These are phyloP conservation scores for Borealophlyctis nickersoniae DNA, from an alignment of 192 early-diverging fungal genomes.

Conservation along the genomic window DNA sequence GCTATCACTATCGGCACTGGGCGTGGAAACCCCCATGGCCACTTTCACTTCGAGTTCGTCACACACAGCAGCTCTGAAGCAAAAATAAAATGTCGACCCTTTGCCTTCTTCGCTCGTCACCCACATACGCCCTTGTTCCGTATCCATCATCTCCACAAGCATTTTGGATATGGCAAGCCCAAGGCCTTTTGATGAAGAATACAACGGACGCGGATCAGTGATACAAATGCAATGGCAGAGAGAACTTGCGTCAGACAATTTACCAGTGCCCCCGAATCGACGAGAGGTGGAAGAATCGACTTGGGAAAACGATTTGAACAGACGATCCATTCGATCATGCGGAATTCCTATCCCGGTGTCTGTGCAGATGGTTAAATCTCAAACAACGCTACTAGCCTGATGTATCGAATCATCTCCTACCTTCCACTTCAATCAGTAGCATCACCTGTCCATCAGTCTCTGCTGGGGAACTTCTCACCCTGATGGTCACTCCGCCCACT, in stretches of 20 bases:
- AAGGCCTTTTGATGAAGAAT: too few relatives aligned
- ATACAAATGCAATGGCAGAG: too few relatives aligned
- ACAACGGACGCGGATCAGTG: too few relatives aligned
- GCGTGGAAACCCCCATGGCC: background rate
- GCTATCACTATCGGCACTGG: background rate
- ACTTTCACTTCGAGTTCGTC: background rate
- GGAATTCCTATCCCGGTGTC: conserved; percentile 69
- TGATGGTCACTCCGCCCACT: background rate
- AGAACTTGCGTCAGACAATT: too few relatives aligned
- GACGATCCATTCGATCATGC: conserved; percentile 44
- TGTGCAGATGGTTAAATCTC: background rate
- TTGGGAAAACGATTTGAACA: conserved; percentile 66
- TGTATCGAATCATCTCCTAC: background rate
- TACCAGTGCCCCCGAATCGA: background rate
- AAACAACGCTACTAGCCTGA: too few relatives aligned
- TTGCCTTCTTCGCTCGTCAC: conserved; percentile 48
- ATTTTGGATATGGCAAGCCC: conserved; percentile 67
- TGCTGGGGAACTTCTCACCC: background rate
- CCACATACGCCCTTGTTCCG: conserved; percentile 58
- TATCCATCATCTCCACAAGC: conserved; percentile 64
- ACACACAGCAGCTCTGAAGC: conserved; percentile 7
- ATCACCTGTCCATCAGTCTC: background rate
- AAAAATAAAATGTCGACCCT: conserved; percentile 73
- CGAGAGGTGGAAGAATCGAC: conserved; percentile 47
- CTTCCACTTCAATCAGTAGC: background rate